phyloP scores from a whole-genome alignment of 1,284 basidiomycete species.

The Amylostereum chailletii region DNA sequence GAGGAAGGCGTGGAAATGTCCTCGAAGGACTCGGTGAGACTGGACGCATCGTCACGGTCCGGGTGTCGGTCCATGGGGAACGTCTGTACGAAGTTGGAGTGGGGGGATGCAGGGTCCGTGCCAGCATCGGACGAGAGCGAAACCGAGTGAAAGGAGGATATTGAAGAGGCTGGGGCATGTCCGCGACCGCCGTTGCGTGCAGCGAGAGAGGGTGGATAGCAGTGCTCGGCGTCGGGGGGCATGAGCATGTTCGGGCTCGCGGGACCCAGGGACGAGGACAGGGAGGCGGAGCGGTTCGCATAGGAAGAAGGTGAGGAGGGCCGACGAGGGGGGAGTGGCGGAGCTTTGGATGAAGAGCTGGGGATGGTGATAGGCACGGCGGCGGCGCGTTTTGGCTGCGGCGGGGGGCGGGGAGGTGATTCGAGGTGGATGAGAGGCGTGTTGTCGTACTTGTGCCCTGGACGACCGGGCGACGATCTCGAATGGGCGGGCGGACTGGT shows the following conservation, averaged over 20 bases:
- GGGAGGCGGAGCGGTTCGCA: slow-evolving; percentile 26
- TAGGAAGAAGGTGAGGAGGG: slow-evolving; percentile 41
- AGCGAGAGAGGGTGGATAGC: slow-evolving; percentile 40
- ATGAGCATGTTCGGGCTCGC: slow-evolving; percentile 27
- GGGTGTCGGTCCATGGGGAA: slow-evolving; percentile 35
- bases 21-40: slow-evolving; percentile 64
- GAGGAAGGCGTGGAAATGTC: slow-evolving; percentile 38
- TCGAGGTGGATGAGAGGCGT: slow-evolving; percentile 51
- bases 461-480: slow-evolving; percentile 5
- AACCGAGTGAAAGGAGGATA: slow-evolving; percentile 75
- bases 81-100: slow-evolving; percentile 35
- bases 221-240: slow-evolving; percentile 45
- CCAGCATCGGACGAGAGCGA: slow-evolving; percentile 65
- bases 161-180: slow-evolving; percentile 58
- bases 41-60: slow-evolving; percentile 40
- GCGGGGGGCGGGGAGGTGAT: slow-evolving; percentile 20
- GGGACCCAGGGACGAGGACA: slow-evolving; percentile 10
- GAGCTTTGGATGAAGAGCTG: slow-evolving; percentile 24
- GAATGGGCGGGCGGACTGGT: neutral
- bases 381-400: neutral
- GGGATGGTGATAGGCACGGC: neutral
- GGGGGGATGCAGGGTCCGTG: slow-evolving; percentile 31
- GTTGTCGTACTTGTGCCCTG: slow-evolving; percentile 8
- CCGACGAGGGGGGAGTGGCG: slow-evolving; percentile 61
- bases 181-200: slow-evolving; percentile 24